These are phyloP conservation scores for Epichloe bromicola DNA, from an alignment of 2,329 filamentous ascomycete species.

Conservation along the genomic window DNA sequence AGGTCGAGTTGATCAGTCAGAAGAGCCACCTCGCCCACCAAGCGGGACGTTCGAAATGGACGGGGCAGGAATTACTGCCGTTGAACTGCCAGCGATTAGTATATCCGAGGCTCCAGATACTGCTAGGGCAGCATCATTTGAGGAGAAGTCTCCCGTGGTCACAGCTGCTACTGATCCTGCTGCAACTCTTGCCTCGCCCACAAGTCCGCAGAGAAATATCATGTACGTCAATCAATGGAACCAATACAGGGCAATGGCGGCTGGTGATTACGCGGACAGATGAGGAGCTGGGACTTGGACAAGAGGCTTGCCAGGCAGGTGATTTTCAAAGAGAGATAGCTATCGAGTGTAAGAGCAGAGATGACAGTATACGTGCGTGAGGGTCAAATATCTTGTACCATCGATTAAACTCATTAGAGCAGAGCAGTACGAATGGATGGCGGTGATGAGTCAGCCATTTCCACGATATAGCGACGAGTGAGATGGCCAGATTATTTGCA, in stretches of 20 bases:
- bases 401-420: no score
- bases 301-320: no score
- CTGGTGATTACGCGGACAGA: neutral
- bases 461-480: no score
- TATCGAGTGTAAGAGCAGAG: no score
- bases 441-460: no score
- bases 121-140: neutral
- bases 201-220: constrained; percentile 16
- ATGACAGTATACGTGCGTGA: no score
- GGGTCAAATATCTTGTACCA: no score
- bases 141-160: constrained; percentile 2
- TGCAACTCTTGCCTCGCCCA: constrained; percentile 21
- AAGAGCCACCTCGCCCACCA: constrained; percentile 14
- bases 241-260: constrained; percentile 12
- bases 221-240: constrained; percentile 26
- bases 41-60: constrained; percentile 26
- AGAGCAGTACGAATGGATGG: no score
- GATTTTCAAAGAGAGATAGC: no score
- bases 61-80: constrained; percentile 17
- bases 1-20: constrained; percentile 22
- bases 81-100: constrained; percentile 20
- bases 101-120: constrained; percentile 2
- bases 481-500: no score
- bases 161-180: constrained; percentile 16
- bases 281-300: neutral